A percentile compares a stretch with the other conserved stretches of the same genome.
phyloP scores from a whole-genome alignment of 2,329 filamentous ascomycete genomes.

The Daldinia sp. region DNA sequence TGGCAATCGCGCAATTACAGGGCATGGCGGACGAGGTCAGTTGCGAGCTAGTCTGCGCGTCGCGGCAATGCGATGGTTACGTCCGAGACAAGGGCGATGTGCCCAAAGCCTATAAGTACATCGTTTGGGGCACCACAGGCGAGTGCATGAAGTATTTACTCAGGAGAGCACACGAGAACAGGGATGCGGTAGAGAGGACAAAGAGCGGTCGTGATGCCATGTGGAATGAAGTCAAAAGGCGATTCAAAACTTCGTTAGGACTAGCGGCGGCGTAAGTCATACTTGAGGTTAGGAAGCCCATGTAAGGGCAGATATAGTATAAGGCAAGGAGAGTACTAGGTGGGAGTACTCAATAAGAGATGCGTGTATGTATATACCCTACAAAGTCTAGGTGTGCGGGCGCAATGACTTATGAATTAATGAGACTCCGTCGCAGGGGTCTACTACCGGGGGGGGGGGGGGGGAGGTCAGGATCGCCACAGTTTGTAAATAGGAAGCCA shows the following conservation, averaged over 20 bases:
- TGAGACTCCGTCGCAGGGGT: not conserved
- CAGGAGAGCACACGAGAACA: slow-evolving; percentile 77
- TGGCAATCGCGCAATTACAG: slow-evolving; percentile 81
- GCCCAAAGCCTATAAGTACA: slow-evolving; percentile 67
- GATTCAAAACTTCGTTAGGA: slow-evolving; percentile 55
- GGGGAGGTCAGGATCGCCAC: not conserved
- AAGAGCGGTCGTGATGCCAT: slow-evolving; percentile 69
- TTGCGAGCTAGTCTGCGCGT: slow-evolving; percentile 60
- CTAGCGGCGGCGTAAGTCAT: slow-evolving; percentile 4
- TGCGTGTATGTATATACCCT: not conserved
- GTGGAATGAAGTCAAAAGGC: slow-evolving; percentile 66
- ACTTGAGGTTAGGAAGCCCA: not conserved
- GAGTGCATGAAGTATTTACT: slow-evolving; percentile 90
- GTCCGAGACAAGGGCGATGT: slow-evolving; percentile 29
- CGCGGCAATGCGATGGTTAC: slow-evolving; percentile 9
- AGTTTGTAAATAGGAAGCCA: not conserved
- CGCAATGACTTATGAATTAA: slow-evolving; percentile 21
- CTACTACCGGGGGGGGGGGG: not conserved
- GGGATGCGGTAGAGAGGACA: slow-evolving; percentile 72
- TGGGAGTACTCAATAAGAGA: not conserved
- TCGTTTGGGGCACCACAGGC: slow-evolving; percentile 73
- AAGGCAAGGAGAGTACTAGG: not conserved
- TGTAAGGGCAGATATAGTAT: not conserved
- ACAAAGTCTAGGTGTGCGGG: not conserved
- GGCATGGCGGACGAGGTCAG: slow-evolving; percentile 97